Evolutionary conservation across 2,329 filamentous ascomycete genomes (phyloP), one percentile per base, ranked within the genome.

Genomic region (Thelonectria discophora): DNA sequence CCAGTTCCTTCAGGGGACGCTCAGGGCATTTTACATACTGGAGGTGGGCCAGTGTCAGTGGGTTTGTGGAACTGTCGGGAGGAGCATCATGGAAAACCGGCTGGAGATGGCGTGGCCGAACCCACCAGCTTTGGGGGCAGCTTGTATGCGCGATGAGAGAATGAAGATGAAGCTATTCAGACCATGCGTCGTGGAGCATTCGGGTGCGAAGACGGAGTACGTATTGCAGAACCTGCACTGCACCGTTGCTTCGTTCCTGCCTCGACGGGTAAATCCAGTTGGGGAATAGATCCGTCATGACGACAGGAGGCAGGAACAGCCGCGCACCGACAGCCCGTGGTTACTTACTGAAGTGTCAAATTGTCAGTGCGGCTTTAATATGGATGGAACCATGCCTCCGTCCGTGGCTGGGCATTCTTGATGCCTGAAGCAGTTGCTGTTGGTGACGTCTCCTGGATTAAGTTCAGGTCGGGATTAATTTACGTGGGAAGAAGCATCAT

Each of bases 341-440:
- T 54, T 54, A n/a, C 40, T 54, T 54, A n/a, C 40, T 20, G 40
- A 43, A 17, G 34, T 5, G 34, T 30, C 27, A 30, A 32, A 37
- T 40, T 47, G 53, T 48, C 53, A 55, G 45, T 55, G 53, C 53
- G 53, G 52, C 40, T 47, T 55, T 46, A 47, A 55, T 54, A 24
- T 45, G 17, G 17, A 54, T 46, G 51, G 51, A 42, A 46, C 27
- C 32, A 21, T 49, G 48, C 30, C 47, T 24, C 21, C 21, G 21
- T 24, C 21, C 3, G 21, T 39, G 39, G 37, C 47, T 42, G 39
- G 40, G 42, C 20, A 15, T 48, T 58, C 24, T 53, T 69, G 54
- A 66, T 30, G 60, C 67, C 50, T 56, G 58, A 37, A 65, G 12
- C 42, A 24, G 50, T 32, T 43, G n/a, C 34, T 32, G 27, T 45